Base-by-base conservation (phyloP, 495 filamentous ascomycete genomes). In the Xylaria palmicola region DNA sequence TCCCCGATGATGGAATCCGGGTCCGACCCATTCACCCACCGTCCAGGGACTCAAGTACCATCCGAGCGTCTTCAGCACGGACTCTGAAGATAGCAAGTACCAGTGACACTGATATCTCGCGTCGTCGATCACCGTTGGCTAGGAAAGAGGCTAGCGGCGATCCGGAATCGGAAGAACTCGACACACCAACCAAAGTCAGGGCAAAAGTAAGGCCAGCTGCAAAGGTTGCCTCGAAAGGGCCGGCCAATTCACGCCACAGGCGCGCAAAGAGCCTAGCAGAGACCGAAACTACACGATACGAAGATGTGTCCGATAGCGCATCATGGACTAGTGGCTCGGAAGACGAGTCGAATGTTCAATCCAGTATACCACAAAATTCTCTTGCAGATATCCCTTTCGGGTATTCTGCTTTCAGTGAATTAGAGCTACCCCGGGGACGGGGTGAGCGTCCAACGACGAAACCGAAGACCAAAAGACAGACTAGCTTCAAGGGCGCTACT, bases 361-460 rank as follows among this genome's bases (percentile, higher is more conserved):
- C 78, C 5, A 77, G 71, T n/a, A 62, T 72, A n/a, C 56, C 69
- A n/a, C 74, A 68, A 17, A 78, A 81, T 58, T 76, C 79, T 1
- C 61, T 83, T 17, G 79, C 78, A 8, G 82, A 85, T 36, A 83
- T 85, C 37, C 82, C 81, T 0, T 74, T 83, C 57, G 82, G 82
- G 12, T 80, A 76, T 47, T 84, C 82, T 22, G 81, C 88, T 72
- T 84, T 83, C 60, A 86, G 79, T 61, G 81, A 78, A 71, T 81
- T 75, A 68, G 87, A 78, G 50, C 65, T 81, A 7, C 77, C 76
- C 56, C 72, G 72, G 62, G 81, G 63, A 64, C 75, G 73, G 61
- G 81, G 73, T 58, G 70, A 59, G 57, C 77, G 53, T 15, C 60
- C 60, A 36, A 41, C 52, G 44, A 27, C 53, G 66, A 81, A 65